A percentile compares a stretch with the other conserved stretches of the same genome.
phyloP scores from a whole-genome alignment of 305 asterid species.

The Caryopteris hybrid region DNA sequence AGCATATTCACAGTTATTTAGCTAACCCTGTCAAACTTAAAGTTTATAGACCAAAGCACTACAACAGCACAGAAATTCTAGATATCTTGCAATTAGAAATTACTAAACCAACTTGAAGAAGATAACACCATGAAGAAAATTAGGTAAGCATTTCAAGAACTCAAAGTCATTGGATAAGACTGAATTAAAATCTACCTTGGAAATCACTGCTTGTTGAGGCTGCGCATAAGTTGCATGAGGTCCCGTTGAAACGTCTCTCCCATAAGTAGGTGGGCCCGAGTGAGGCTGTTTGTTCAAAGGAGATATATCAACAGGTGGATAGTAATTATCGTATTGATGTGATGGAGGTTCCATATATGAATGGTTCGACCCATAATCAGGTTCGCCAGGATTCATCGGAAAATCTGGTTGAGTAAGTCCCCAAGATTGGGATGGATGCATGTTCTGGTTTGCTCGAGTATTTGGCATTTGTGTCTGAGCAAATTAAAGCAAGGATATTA shows the following conservation, averaged over 20 bases:
- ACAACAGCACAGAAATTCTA: background rate
- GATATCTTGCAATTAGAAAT: background rate
- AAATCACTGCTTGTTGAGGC: slow-evolving; percentile 54
- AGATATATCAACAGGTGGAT: slow-evolving; percentile 53
- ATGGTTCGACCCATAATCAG: slow-evolving; percentile 42
- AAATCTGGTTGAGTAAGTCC: slow-evolving; percentile 54
- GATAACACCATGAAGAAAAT: background rate
- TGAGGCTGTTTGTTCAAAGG: slow-evolving; percentile 50
- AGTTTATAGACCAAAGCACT: background rate
- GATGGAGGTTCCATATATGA: slow-evolving; percentile 50
- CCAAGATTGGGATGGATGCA: slow-evolving; percentile 59
- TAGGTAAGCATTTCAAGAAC: background rate
- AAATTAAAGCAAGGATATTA: slow-evolving; percentile 4
- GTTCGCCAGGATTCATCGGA: slow-evolving; percentile 49
- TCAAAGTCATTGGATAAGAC: background rate
- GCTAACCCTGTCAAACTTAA: background rate
- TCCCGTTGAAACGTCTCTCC: slow-evolving; percentile 47
- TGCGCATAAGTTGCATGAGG: slow-evolving; percentile 44
- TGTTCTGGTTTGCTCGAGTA: slow-evolving; percentile 50
- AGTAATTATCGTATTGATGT: slow-evolving; percentile 57
- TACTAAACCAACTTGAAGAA: background rate
- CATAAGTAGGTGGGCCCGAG: slow-evolving; percentile 43
- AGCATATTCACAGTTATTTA: background rate
- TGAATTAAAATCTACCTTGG: slow-evolving; percentile 36
- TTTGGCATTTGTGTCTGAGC: slow-evolving; percentile 62